phyloP scores from a whole-genome alignment of 176 grass and related monocot genomes.

The Microstegium vimineum region DNA sequence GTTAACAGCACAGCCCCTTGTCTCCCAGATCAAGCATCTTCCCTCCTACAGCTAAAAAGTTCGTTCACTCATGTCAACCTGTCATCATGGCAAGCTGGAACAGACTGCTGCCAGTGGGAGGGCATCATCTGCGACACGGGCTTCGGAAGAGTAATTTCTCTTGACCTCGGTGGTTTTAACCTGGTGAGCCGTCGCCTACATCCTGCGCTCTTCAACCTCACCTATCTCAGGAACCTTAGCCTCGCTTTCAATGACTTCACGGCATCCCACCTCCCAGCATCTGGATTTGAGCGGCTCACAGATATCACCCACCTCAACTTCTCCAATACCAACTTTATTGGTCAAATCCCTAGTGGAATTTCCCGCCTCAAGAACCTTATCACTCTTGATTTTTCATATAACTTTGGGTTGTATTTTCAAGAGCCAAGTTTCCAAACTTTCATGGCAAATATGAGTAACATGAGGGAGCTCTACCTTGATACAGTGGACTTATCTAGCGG shows the following conservation, averaged over 20 bases:
- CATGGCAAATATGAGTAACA: conserved; percentile 28
- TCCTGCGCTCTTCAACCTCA: conserved; percentile 22
- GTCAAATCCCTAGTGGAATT: conserved; percentile 5
- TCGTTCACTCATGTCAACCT: neutral
- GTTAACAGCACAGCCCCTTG: neutral
- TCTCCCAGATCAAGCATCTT: conserved; percentile 14
- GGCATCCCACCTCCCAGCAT: neutral
- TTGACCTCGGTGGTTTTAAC: neutral
- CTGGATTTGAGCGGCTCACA: conserved; percentile 12
- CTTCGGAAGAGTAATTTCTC: neutral
- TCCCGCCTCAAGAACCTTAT: conserved; percentile 23
- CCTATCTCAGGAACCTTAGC: conserved; percentile 14
- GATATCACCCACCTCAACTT: conserved; percentile 9
- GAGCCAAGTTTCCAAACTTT: neutral
- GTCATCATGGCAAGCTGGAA: conserved; percentile 11
- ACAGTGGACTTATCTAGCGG: neutral
- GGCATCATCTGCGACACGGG: neutral
- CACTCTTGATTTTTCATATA: conserved; percentile 15
- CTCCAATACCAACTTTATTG: neutral
- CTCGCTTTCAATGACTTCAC: conserved; percentile 16
- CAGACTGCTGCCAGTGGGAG: conserved; percentile 27
- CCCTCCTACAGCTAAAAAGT: conserved; percentile 22
- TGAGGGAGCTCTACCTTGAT: conserved; percentile 23
- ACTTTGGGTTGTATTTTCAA: neutral
- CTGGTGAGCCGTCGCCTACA: neutral